Percentiles rank a stretch among this genome's conserved stretches.
phyloP scores from a whole-genome alignment of 768 basidiomycete genomes.

The Auriculariales sp. region DNA sequence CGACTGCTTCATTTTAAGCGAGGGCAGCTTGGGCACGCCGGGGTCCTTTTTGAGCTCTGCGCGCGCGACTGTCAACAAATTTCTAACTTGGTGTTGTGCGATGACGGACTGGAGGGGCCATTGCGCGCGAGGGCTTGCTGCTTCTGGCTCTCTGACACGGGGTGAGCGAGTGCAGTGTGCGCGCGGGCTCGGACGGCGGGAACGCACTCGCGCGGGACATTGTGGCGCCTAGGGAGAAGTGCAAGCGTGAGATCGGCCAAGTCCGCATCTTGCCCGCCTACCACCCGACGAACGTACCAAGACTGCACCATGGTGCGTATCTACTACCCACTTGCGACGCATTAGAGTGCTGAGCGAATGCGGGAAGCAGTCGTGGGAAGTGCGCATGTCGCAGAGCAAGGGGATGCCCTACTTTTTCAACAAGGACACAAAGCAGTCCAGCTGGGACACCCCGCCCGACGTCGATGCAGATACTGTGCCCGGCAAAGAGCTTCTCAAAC shows the following conservation, averaged over 20 bases:
- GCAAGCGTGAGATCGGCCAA: background rate
- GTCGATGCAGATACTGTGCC: conserved; percentile 50
- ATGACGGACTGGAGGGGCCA: background rate
- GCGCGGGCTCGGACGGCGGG: background rate
- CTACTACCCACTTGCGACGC: too few species aligned
- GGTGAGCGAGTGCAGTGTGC: too few species aligned
- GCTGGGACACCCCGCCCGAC: conserved; percentile 62
- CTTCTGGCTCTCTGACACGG: background rate
- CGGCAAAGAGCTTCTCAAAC: conserved; percentile 34
- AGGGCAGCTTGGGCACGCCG: conserved; percentile 70
- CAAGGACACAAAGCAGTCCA: conserved; percentile 46
- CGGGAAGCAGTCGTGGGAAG: conserved; percentile 44
- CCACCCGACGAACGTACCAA: too few species aligned
- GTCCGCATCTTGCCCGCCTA: too few species aligned
- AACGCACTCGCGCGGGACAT: background rate
- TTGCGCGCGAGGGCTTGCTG: background rate
- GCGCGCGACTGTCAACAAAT: background rate
- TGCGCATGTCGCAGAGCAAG: conserved; percentile 71
- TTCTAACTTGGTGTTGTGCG: background rate
- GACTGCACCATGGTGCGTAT: too few species aligned
- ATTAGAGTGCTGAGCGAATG: too few species aligned
- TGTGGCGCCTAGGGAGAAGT: background rate
- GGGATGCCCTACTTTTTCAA: conserved; percentile 84
- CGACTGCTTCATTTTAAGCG: conserved; percentile 38
- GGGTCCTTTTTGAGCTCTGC: conserved; percentile 80